phyloP scores from a whole-genome alignment of 1,284 basidiomycete species.

The Erythrobasidium hasegawianum region DNA sequence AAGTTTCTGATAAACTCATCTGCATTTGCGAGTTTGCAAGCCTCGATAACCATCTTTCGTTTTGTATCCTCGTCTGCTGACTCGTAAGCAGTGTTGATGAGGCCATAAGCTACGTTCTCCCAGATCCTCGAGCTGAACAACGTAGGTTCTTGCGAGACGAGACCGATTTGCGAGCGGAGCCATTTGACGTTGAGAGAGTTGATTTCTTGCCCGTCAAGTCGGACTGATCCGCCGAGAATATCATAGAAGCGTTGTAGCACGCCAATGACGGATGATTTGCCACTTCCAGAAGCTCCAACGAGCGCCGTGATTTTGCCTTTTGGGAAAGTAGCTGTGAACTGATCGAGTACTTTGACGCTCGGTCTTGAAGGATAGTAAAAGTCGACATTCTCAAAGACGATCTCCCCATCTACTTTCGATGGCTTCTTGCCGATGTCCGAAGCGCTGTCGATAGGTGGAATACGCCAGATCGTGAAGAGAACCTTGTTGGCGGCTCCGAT shows the following conservation, averaged over 20 bases:
- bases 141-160: constrained; percentile 68
- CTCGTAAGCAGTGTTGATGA: constrained; percentile 69
- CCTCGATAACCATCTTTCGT: constrained; percentile 73
- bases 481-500: constrained; percentile 89
- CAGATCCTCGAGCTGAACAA: constrained; percentile 76
- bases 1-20: constrained; percentile 82
- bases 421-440: constrained; percentile 67
- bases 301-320: constrained; percentile 54
- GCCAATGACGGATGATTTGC: constrained; percentile 61
- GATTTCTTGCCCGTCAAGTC: constrained; percentile 73
- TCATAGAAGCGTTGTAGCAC: constrained; percentile 57
- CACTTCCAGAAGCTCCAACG: constrained; percentile 84
- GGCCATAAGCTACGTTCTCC: constrained; percentile 81
- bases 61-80: constrained; percentile 70
- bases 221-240: constrained; percentile 66
- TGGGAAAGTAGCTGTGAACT: constrained; percentile 52
- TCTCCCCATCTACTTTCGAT: constrained; percentile 67
- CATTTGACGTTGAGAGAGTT: constrained; percentile 78
- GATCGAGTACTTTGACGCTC: constrained; percentile 74
- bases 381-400: constrained; percentile 69
- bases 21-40: constrained; percentile 85
- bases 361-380: constrained; percentile 92
- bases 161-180: constrained; percentile 79
- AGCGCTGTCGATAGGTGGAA: constrained; percentile 78
- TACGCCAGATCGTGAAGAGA: constrained; percentile 83